A percentile compares a stretch with the other conserved stretches of the same genome.
phyloP scores from a whole-genome alignment of 208 protist species.

The Wallacemonas rigidus region DNA sequence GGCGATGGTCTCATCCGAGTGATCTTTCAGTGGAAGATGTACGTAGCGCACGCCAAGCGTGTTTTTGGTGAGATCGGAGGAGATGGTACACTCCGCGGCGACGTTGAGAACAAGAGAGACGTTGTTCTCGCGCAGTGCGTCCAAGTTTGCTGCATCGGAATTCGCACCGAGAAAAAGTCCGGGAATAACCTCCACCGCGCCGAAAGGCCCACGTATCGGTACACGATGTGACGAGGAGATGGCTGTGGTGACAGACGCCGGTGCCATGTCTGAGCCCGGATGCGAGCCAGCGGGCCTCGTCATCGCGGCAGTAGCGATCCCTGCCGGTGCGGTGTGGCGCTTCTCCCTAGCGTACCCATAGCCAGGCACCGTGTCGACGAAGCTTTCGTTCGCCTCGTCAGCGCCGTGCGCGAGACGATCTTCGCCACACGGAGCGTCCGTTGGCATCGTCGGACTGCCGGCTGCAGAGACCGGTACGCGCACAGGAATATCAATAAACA shows the following conservation, averaged over 20 bases:
- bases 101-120: constrained; percentile 81
- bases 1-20: constrained; percentile 70
- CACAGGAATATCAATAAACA: constrained; percentile 7
- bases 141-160: constrained; percentile 41
- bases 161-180: constrained; percentile 70
- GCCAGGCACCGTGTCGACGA: no score
- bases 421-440: no score
- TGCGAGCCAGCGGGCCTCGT: no score
- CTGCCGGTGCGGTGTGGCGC: no score
- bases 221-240: background rate
- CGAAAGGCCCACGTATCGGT: constrained; percentile 29
- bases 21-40: constrained; percentile 61
- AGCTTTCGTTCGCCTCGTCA: no score
- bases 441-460: background rate
- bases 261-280: background rate
- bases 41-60: constrained; percentile 48
- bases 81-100: constrained; percentile 55
- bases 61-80: constrained; percentile 39
- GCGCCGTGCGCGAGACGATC: no score
- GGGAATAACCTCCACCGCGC: constrained; percentile 61
- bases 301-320: no score
- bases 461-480: background rate
- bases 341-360: no score
- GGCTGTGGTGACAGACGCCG: background rate
- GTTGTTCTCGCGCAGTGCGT: constrained; percentile 34